phyloP scores from a whole-genome alignment of 129 eudicot genomes.

The Rutidosis leptorrhynchoides region DNA sequence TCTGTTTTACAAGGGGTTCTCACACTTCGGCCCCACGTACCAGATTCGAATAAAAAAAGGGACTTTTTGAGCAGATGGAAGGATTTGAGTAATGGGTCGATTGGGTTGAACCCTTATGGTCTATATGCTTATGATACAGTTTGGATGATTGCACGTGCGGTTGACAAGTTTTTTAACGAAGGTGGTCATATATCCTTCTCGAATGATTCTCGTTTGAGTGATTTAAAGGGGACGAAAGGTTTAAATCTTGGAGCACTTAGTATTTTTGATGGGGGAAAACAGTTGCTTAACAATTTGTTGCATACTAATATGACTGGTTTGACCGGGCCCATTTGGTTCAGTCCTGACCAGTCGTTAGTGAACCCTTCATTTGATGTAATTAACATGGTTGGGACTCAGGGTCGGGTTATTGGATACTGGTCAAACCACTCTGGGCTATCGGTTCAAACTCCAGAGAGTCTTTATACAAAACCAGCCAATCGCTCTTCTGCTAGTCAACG shows the following conservation, averaged over 20 bases:
- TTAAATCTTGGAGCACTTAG: conserved; percentile 70
- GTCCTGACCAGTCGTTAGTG: conserved; percentile 41
- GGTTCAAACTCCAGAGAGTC: conserved; percentile 56
- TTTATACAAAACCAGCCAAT: conserved; percentile 52
- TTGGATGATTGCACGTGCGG: conserved; percentile 66
- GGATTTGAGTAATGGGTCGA: conserved; percentile 45
- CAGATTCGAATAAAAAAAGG: conserved; percentile 45
- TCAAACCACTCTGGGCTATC: conserved; percentile 75
- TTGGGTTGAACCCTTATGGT: conserved; percentile 66
- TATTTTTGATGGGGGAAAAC: conserved; percentile 62
- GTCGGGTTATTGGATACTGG: conserved; percentile 75
- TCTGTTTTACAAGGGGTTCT: conserved; percentile 54
- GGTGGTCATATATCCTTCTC: conserved; percentile 79
- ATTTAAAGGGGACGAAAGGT: conserved; percentile 30
- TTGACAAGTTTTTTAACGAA: conserved; percentile 39
- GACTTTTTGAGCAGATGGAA: conserved; percentile 56
- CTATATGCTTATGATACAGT: conserved; percentile 89
- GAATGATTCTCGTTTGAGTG: conserved; percentile 39
- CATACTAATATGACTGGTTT: conserved; percentile 60
- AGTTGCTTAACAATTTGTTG: conserved; percentile 44
- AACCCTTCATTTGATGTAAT: conserved; percentile 68
- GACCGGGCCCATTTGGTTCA: conserved; percentile 62
- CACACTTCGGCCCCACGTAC: conserved; percentile 66
- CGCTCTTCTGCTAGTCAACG: conserved; percentile 58
- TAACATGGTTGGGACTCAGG: conserved; percentile 49